A percentile compares a stretch with the other conserved stretches of the same genome.
Evolutionary conservation across 306 rosid species (phyloP).

Genomic region (Notholithocarpus densiflorus): DNA sequence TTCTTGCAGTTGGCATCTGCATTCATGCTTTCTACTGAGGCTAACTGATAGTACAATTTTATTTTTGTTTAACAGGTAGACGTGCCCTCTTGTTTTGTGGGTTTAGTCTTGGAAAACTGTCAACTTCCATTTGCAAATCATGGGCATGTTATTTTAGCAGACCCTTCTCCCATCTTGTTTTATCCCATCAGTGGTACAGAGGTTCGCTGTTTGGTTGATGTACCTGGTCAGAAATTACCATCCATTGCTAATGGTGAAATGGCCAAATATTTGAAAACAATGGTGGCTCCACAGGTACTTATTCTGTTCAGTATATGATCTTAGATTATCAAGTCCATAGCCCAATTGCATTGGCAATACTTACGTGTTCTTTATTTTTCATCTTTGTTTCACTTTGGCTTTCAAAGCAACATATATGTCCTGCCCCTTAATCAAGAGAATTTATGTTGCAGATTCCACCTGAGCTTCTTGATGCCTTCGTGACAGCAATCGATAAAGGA

Average conservation of each 20-base stretch:
- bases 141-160: slow-evolving; percentile 57
- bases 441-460: slow-evolving; percentile 40
- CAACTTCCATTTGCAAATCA: slow-evolving; percentile 52
- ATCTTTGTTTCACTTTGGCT: neutral
- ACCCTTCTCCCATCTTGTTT: slow-evolving; percentile 54
- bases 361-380: neutral
- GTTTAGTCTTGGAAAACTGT: slow-evolving; percentile 54
- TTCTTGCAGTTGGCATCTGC: neutral
- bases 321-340: neutral
- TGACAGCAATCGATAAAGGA: slow-evolving; percentile 43
- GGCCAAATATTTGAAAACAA: slow-evolving; percentile 45
- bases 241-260: slow-evolving; percentile 41
- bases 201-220: slow-evolving; percentile 54
- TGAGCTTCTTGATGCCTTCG: slow-evolving; percentile 47
- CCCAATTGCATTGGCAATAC: neutral
- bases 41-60: neutral
- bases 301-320: neutral
- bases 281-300: slow-evolving; percentile 62
- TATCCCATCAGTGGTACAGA: slow-evolving; percentile 56
- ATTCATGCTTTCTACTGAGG: neutral
- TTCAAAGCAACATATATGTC: neutral
- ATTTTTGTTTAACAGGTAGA: slow-evolving; percentile 34
- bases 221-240: slow-evolving; percentile 54
- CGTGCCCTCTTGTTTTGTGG: slow-evolving; percentile 48
- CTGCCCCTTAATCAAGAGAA: slow-evolving; percentile 7